These are phyloP conservation scores for Saccharomyces hybrid DNA, from an alignment of 1,139 yeast species.

Conservation along the genomic window DNA sequence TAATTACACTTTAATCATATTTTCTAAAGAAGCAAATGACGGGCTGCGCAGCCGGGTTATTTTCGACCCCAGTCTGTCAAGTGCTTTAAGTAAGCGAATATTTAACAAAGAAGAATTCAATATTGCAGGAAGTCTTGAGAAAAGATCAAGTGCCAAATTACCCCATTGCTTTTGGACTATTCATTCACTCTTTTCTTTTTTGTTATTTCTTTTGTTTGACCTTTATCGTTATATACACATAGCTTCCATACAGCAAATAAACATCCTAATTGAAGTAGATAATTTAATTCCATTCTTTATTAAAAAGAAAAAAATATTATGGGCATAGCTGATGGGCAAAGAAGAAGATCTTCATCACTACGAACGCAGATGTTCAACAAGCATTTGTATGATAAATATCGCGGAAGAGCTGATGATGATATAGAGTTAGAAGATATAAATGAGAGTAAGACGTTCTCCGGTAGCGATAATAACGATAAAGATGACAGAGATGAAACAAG, in stretches of 20 bases:
- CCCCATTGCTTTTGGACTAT: not conserved
- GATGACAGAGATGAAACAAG: conserved; percentile 8
- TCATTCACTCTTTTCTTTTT: not conserved
- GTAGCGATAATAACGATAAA: conserved; percentile 8
- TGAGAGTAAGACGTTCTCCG: conserved; percentile 10
- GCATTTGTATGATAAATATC: conserved; percentile 27
- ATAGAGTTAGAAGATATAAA: conserved; percentile 28
- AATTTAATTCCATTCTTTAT: not conserved
- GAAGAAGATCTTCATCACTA: conserved; percentile 67
- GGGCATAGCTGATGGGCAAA: conserved; percentile 23
- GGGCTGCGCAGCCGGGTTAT: conserved; percentile 1
- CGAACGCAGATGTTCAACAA: conserved; percentile 67
- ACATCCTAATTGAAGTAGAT: not conserved
- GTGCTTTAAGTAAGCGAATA: not conserved
- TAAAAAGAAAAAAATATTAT: not conserved
- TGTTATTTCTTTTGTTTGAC: not conserved
- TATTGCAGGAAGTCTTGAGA: too few species aligned
- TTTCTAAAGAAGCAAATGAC: not conserved
- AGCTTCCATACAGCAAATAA: not conserved
- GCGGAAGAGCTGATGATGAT: conserved; percentile 12
- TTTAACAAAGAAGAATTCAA: not conserved
- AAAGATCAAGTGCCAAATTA: not conserved
- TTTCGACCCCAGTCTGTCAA: not conserved
- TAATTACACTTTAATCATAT: not conserved
- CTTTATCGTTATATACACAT: not conserved